Percentiles rank a stretch among this genome's conserved stretches.
Evolutionary conservation across 2,329 filamentous ascomycete genomes (phyloP).

Genomic region (Stromatinia cepivora): DNA sequence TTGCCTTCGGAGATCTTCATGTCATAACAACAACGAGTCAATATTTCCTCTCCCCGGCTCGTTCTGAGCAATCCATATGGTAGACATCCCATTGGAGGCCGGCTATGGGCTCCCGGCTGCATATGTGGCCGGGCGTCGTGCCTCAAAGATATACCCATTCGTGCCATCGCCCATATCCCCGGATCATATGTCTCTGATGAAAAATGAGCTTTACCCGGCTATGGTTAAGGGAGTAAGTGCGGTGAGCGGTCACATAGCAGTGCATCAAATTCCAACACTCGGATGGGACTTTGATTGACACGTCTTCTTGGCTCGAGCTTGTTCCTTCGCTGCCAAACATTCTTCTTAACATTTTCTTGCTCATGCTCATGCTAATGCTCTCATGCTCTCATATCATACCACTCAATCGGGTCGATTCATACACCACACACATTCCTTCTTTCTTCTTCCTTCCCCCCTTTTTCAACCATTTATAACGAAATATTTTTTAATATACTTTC

Average conservation of each 20-base stretch:
- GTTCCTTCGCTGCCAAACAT: not conserved
- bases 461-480: not conserved
- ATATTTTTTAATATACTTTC: not conserved
- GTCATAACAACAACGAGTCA: not conserved
- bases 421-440: not conserved
- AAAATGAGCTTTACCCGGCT: slow-evolving; percentile 16
- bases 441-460: not conserved
- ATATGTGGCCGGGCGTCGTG: slow-evolving; percentile 19
- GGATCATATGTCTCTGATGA: slow-evolving; percentile 21
- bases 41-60: slow-evolving; percentile 3
- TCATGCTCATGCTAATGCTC: not conserved
- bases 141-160: slow-evolving; percentile 20
- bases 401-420: slow-evolving; percentile 8
- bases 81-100: slow-evolving; percentile 21
- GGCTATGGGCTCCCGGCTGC: slow-evolving; percentile 13
- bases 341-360: slow-evolving; percentile 1
- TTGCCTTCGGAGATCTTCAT: slow-evolving; percentile 20
- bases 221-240: slow-evolving; percentile 9
- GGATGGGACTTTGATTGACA: slow-evolving; percentile 11
- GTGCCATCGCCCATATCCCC: slow-evolving; percentile 12
- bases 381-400: slow-evolving; percentile 13
- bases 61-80: slow-evolving; percentile 16
- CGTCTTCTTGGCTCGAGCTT: slow-evolving; percentile 17
- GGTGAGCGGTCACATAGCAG: slow-evolving; percentile 22
- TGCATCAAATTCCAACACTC: not conserved